Evolutionary conservation across 1,284 basidiomycete species (phyloP), one percentile per base, ranked within the genome.

Genomic region (Melanopsichium pennsylvanicum): DNA sequence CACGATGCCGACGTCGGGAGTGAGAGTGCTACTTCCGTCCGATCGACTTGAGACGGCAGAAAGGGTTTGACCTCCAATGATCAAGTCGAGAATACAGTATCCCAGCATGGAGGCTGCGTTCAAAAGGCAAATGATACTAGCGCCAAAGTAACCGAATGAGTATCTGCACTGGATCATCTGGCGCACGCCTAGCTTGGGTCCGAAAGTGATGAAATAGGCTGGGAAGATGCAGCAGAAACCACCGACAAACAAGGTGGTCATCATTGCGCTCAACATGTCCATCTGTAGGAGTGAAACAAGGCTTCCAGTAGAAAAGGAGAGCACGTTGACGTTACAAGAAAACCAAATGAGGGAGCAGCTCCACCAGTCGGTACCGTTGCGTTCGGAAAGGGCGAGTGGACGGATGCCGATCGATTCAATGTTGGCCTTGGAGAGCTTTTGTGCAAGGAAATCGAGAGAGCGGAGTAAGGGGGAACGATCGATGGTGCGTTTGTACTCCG

Each of bases 1-100:
- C 22, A 93, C 89, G 54, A 97, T 97, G 1, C 93, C 93, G 13
- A 95, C 89, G 34, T 79, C 81, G 18, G 83, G 76, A 1, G 81
- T 81, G 9, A 84, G 75, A 27, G 50, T 59, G 3, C 51, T 40
- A 1, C 11, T 37, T 11, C 55, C 47, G 35, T 41, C 32, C 1
- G 22, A 38, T 13, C 74, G 72, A 22, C 80, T 57, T 13, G 78
- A 80, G 33, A 84, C 82, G 9, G 83, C 82, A 11, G 77, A 78
- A 12, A 84, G 45, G n/a, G 84, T 64, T 79, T 83, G 78, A 82
- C 83, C 63, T 46, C 70, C 83, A 3, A 83, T 74, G 44, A 84
- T 18, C 87, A 86, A 10, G 90, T 90, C 41, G 60, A 94, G 83
- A 47, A 90, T 88, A 58, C 51, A 67, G 50, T 76, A 80, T 5